Evolutionary conservation across 2,329 filamentous ascomycete genomes (phyloP).

Genomic region (Trichoderma cornu-damae): DNA sequence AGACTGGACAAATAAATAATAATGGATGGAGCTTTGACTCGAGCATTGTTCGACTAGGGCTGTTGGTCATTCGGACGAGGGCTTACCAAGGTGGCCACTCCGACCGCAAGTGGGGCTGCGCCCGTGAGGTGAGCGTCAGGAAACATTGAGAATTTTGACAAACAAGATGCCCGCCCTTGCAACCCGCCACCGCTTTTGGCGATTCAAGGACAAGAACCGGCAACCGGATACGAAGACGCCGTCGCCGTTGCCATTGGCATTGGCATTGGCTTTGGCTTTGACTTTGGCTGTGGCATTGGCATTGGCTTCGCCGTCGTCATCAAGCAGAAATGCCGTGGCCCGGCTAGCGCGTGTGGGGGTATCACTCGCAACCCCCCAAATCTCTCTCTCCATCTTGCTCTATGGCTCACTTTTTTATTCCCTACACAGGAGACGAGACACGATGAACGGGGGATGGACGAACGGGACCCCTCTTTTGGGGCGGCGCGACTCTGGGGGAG

Average conservation of each 20-base stretch:
- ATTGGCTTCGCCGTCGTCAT: not conserved
- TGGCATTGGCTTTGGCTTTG: not conserved
- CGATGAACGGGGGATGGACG: too few species aligned
- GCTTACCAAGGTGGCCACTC: not conserved
- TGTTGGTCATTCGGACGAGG: not conserved
- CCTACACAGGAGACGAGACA: not conserved
- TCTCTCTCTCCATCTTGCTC: not conserved
- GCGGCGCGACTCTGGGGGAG: not conserved
- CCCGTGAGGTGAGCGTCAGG: not conserved
- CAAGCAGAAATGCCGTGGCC: not conserved
- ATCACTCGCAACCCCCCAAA: not conserved
- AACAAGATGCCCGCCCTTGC: not conserved
- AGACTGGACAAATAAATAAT: not conserved
- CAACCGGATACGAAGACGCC: slow-evolving; percentile 2
- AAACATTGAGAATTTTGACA: too few species aligned
- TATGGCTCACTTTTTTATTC: not conserved
- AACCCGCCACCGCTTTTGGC: not conserved
- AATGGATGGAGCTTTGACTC: slow-evolving; percentile 8
- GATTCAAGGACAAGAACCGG: not conserved
- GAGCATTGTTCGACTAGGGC: slow-evolving; percentile 5
- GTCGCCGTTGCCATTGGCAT: too few species aligned
- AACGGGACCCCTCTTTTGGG: too few species aligned
- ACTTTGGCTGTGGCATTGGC: too few species aligned
- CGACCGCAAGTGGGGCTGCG: not conserved
- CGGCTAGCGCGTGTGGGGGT: not conserved